Base-by-base conservation (phyloP, 257 asterid genomes). In the Przewalskia tangutica region DNA sequence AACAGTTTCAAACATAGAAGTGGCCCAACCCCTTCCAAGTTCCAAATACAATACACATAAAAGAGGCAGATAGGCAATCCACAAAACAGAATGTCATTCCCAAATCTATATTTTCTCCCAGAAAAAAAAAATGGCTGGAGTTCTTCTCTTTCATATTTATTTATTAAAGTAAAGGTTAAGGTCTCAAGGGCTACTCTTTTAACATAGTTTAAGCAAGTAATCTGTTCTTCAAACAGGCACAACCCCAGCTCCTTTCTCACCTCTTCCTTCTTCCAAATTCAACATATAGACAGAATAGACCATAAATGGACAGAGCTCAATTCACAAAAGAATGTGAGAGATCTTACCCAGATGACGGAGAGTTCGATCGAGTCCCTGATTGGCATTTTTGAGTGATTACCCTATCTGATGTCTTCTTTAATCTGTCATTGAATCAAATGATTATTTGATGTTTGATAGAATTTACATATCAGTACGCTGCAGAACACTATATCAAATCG, bases 341-440 rank as follows among this genome's bases (percentile, higher is more conserved):
- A 70, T 42, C 62, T 70, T 44, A 81, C 84, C 80, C 44, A 11
- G 80, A 56, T 56, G 59, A 40, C 56, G 67, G 16, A 81, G 68
- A 67, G 36, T 51, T 81, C 38, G 83, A 64, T 65, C 77, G 53
- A 32, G 79, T 54, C 51, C 78, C 79, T 10, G 54, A 10, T 64
- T 48, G 42, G 44, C 81, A 53, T 70, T 71, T 70, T 34, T 81
- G 71, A 70, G 51, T 23, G 20, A 42, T 68, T 7, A 4, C 66
- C 40, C 17, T 58, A 34, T 81, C 55, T 12, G 65, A 42, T 70
- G 73, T 32, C 60, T 81, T 81, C 80, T 23, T 46, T 34, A 67
- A 34, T 36, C 53, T 68, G 13, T 23, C 48, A 4, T 46, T 71
- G 40, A 20, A 68, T 42, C 55, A 42, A n/a, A 5, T 5, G 20